These are phyloP conservation scores for Agastache rugosa DNA, from an alignment of 257 asterid species.

Conservation along the genomic window DNA sequence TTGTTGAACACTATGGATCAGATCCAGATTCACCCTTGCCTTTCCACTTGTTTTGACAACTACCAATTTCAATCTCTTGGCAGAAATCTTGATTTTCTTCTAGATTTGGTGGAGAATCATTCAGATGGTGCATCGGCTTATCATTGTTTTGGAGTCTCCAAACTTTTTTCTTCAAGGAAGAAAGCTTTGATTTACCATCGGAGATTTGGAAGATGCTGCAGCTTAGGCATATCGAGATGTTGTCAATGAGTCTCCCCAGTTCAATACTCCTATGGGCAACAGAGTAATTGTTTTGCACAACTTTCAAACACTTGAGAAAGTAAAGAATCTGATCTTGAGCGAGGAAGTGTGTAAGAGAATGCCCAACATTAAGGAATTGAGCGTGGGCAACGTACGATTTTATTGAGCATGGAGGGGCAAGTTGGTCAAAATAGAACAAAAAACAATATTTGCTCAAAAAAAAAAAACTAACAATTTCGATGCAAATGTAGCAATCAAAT, in stretches of 20 bases:
- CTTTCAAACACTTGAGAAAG: not conserved
- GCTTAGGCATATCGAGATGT: conserved; percentile 19
- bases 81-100: not conserved
- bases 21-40: not conserved
- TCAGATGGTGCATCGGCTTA: not conserved
- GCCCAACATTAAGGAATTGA: conserved; percentile 19
- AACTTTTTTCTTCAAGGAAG: not conserved
- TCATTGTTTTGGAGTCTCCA: not conserved
- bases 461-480: no score
- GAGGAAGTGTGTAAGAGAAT: conserved; percentile 22
- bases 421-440: no score
- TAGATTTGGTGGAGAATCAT: not conserved
- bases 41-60: not conserved
- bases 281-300: not conserved
- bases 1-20: not conserved
- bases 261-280: not conserved
- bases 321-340: not conserved
- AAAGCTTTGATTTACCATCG: not conserved
- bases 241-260: no score
- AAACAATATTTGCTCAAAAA: no score
- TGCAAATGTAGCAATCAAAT: not conserved
- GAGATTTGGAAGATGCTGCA: conserved; percentile 14
- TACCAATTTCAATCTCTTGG: not conserved
- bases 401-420: no score
- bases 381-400: no score